A percentile compares a stretch with the other conserved stretches of the same genome.
Conservation (phyloP, 331 rosid species). For the Ulmus americana region DNA sequence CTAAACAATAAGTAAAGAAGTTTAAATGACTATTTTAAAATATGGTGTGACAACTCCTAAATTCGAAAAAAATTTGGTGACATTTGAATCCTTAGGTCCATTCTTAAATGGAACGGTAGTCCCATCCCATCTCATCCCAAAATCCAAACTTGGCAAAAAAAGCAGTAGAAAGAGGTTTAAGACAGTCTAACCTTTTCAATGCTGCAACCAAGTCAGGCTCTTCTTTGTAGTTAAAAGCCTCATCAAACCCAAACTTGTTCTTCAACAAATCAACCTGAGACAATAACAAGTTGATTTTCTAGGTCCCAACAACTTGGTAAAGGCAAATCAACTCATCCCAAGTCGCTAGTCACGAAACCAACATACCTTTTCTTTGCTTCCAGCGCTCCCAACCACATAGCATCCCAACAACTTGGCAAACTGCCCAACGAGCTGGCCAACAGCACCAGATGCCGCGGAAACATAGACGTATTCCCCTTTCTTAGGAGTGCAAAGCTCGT, state of each 20-base stretch:
- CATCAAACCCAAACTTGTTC: conserved; percentile 3
- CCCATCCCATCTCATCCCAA: too few species aligned
- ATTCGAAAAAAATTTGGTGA: too few species aligned
- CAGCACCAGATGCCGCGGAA: conserved; percentile 3
- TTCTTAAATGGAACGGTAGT: too few species aligned
- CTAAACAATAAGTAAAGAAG: too few species aligned
- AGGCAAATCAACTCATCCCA: neutral
- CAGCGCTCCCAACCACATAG: conserved; percentile 8
- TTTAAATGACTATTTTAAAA: too few species aligned
- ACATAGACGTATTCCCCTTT: conserved; percentile 2
- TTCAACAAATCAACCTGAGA: neutral
- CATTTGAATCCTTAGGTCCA: too few species aligned
- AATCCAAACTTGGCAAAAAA: too few species aligned
- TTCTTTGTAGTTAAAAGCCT: conserved; percentile 7
- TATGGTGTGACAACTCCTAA: too few species aligned
- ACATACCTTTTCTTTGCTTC: conserved; percentile 7
- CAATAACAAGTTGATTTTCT: neutral
- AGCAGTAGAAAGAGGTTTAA: too few species aligned
- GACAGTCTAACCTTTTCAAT: neutral
- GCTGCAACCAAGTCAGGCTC: neutral
- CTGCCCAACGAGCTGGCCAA: neutral
- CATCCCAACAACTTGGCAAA: conserved; percentile 2
- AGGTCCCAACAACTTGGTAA: neutral
- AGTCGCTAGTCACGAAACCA: neutral
- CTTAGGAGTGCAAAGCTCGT: conserved; percentile 2